A percentile compares a stretch with the other conserved stretches of the same genome.
Evolutionary conservation across 176 grass and related monocot species (phyloP).

Genomic region (Urochloa ruziziensis): DNA sequence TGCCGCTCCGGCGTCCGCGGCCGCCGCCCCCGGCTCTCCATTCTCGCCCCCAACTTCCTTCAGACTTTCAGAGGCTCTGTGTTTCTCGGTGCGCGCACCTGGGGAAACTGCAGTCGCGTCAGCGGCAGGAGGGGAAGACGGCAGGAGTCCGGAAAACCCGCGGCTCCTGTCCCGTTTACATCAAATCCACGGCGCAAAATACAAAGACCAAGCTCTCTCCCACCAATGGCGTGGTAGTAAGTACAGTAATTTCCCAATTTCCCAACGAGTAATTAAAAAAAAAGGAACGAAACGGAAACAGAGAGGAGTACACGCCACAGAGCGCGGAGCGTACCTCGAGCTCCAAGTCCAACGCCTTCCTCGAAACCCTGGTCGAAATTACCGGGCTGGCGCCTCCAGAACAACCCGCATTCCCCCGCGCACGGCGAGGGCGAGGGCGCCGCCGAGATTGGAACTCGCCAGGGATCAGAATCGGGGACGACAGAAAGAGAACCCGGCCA

Average conservation of each 20-base stretch:
- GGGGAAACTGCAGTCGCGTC: constrained; percentile 12
- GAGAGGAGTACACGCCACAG: neutral
- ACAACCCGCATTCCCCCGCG: neutral
- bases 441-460: neutral
- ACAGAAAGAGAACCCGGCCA: neutral
- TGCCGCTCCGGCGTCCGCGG: constrained; percentile 39
- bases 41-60: neutral
- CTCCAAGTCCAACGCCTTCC: neutral
- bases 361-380: neutral
- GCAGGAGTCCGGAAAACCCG: neutral
- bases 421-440: neutral
- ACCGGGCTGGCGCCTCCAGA: constrained; percentile 8
- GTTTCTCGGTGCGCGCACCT: neutral
- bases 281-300: neutral
- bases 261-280: constrained; percentile 5
- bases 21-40: constrained; percentile 46
- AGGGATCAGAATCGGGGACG: constrained; percentile 13
- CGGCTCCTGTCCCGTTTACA: neutral
- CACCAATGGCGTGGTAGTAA: neutral
- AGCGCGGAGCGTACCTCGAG: constrained; percentile 32
- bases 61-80: neutral
- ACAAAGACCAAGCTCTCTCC: constrained; percentile 28
- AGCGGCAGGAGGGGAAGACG: constrained; percentile 14
- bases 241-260: neutral
- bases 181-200: constrained; percentile 31